phyloP scores from a whole-genome alignment of 139 green algal species.

The Astrephomene gubernaculifera region DNA sequence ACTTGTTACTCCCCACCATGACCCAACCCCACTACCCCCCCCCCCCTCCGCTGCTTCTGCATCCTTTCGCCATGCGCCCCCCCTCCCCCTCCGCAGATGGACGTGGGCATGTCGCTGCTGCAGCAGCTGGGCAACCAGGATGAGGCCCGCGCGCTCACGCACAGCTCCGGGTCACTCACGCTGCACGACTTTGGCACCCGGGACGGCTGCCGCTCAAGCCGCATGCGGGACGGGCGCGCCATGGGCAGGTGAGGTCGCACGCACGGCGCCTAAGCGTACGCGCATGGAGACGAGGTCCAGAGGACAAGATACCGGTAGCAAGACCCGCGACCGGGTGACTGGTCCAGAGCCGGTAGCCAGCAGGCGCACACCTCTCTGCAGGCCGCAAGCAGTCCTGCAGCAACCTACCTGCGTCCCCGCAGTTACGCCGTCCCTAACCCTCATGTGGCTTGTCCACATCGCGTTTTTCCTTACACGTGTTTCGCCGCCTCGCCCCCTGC shows the following conservation, averaged over 20 bases:
- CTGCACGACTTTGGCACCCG: conserved; percentile 42
- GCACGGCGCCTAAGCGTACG: neutral
- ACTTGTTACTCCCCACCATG: too few relatives aligned
- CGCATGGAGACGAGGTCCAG: neutral
- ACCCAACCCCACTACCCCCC: too few relatives aligned
- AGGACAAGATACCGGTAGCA: too few relatives aligned
- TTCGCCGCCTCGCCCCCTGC: too few relatives aligned
- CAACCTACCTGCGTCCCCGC: too few relatives aligned
- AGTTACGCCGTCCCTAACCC: too few relatives aligned
- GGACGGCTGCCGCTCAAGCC: neutral
- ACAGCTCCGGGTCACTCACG: neutral
- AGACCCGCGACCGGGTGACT: too few relatives aligned
- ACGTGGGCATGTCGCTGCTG: conserved; percentile 61
- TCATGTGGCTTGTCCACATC: too few relatives aligned
- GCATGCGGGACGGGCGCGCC: neutral
- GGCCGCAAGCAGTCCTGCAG: too few relatives aligned
- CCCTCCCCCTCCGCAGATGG: conserved; percentile 36
- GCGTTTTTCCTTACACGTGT: too few relatives aligned
- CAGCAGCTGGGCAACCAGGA: conserved; percentile 56
- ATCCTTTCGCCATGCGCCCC: neutral
- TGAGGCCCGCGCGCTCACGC: neutral
- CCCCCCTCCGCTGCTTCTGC: neutral
- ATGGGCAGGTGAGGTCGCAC: neutral
- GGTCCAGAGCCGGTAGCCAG: too few relatives aligned
- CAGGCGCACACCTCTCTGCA: too few relatives aligned